Conservation (phyloP, 768 basidiomycete species). For the Boletellus ananas region DNA sequence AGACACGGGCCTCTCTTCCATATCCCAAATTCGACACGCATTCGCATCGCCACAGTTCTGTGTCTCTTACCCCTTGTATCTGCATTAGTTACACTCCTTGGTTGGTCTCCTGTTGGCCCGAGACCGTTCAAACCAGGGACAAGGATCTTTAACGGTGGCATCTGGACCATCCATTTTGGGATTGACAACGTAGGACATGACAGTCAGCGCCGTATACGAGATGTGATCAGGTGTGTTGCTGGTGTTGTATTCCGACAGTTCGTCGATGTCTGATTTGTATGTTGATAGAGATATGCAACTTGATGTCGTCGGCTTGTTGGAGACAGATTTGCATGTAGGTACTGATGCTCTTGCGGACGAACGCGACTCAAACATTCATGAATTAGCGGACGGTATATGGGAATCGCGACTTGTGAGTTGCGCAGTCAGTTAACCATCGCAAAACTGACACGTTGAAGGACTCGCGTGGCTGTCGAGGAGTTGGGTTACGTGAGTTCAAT, state of each 20-base stretch:
- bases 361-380: background rate
- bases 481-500: conserved; percentile 67
- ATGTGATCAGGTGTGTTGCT: conserved; percentile 57
- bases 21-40: conserved; percentile 19
- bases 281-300: conserved; percentile 68
- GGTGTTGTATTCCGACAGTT: background rate
- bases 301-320: conserved; percentile 80
- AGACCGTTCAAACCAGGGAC: conserved; percentile 59
- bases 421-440: background rate
- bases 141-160: conserved; percentile 73
- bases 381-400: conserved; percentile 69
- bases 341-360: background rate
- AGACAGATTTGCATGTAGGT: conserved; percentile 82
- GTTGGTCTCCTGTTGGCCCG: conserved; percentile 47
- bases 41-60: conserved; percentile 34
- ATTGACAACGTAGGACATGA: conserved; percentile 38
- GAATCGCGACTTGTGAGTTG: conserved; percentile 72
- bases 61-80: conserved; percentile 44
- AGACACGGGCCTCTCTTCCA: conserved; percentile 1
- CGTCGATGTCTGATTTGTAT: background rate
- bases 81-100: conserved; percentile 51
- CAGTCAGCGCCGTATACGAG: conserved; percentile 33
- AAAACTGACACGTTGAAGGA: conserved; percentile 40
- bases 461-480: conserved; percentile 72
- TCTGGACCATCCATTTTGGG: conserved; percentile 94